Conservation (phyloP, 306 rosid genomes). For the Trichosanthes truncata region DNA sequence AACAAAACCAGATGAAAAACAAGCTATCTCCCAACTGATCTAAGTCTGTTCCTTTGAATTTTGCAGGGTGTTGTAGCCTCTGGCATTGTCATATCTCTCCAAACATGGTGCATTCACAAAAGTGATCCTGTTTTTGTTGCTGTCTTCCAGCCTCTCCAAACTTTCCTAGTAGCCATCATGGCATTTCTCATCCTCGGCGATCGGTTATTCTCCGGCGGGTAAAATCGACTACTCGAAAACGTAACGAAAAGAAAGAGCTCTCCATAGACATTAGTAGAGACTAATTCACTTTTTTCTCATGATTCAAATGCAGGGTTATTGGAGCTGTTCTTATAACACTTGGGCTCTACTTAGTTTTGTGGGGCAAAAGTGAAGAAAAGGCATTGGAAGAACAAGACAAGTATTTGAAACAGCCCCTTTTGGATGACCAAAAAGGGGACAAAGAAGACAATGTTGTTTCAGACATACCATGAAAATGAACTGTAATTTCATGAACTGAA, state of each 20-base stretch:
- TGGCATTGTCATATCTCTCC: slow-evolving; percentile 39
- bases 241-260: background rate
- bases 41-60: background rate
- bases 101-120: slow-evolving; percentile 66
- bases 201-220: slow-evolving; percentile 55
- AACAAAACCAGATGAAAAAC: background rate
- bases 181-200: slow-evolving; percentile 48
- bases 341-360: slow-evolving; percentile 54
- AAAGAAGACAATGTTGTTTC: slow-evolving; percentile 14
- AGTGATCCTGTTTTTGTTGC: slow-evolving; percentile 72
- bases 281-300: background rate
- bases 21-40: background rate
- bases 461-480: slow-evolving; percentile 35
- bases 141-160: slow-evolving; percentile 61
- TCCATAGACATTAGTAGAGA: background rate
- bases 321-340: slow-evolving; percentile 49
- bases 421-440: slow-evolving; percentile 23
- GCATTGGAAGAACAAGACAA: slow-evolving; percentile 14
- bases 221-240: background rate
- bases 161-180: slow-evolving; percentile 51
- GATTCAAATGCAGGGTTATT: slow-evolving; percentile 30
- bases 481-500: background rate
- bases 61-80: slow-evolving; percentile 49
- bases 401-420: slow-evolving; percentile 35
- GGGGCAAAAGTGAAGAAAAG: slow-evolving; percentile 47